A percentile compares a stretch with the other conserved stretches of the same genome.
Evolutionary conservation across 1,284 basidiomycete species (phyloP).

Genomic region (Ustilago loliicola): DNA sequence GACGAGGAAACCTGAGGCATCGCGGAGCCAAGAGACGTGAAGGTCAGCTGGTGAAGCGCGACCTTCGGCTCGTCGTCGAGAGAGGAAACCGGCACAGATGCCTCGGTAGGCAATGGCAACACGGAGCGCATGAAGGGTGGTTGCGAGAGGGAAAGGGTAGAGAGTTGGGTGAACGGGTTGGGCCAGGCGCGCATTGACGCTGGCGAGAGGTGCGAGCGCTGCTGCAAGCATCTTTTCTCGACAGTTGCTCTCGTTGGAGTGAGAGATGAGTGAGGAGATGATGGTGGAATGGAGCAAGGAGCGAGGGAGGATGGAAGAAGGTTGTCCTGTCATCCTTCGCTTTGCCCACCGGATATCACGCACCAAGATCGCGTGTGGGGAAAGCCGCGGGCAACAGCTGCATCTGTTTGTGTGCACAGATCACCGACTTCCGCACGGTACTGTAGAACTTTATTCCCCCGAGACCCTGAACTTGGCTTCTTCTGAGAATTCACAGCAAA

Average conservation of each 20-base stretch:
- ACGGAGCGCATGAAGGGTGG: conserved; percentile 56
- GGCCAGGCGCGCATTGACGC: conserved; percentile 45
- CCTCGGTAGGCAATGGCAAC: conserved; percentile 57
- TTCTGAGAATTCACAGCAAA: background rate
- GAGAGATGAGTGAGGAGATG: background rate
- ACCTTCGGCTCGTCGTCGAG: conserved; percentile 28
- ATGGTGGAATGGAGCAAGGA: background rate
- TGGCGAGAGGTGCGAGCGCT: conserved; percentile 39
- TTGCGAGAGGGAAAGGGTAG: conserved; percentile 56
- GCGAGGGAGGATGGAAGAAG: background rate
- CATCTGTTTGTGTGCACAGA: background rate
- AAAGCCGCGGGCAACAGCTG: conserved; percentile 9
- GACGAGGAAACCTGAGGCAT: conserved; percentile 60
- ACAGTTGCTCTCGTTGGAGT: background rate
- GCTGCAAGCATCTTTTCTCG: conserved; percentile 40
- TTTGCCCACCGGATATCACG: conserved; percentile 43
- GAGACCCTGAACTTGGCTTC: conserved; percentile 3
- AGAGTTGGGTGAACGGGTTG: conserved; percentile 52
- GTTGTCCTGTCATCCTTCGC: background rate
- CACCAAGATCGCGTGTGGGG: conserved; percentile 8
- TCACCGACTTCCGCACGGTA: conserved; percentile 10
- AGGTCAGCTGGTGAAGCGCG: conserved; percentile 23
- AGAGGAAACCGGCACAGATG: conserved; percentile 35
- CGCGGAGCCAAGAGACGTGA: conserved; percentile 32
- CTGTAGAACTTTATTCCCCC: conserved; percentile 27